Conservation (phyloP, 805 yeast species). For the Naumovozyma baii region DNA sequence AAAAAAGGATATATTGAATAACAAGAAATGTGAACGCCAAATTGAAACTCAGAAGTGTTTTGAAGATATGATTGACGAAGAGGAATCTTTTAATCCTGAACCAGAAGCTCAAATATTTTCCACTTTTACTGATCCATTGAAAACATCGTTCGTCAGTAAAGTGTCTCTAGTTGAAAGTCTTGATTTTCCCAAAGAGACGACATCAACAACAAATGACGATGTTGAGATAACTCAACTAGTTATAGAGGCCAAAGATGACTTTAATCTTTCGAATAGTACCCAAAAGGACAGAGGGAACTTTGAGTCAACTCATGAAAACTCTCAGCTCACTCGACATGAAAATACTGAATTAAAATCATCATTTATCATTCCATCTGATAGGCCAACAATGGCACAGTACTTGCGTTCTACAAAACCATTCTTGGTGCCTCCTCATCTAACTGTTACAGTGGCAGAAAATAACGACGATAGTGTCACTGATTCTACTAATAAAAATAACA, state of each 20-base stretch:
- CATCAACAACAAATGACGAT: too few species aligned
- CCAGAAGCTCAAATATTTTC: neutral
- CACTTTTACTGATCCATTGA: neutral
- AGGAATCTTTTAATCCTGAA: neutral
- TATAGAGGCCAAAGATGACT: too few species aligned
- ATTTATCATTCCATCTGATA: neutral
- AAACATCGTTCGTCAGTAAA: neutral
- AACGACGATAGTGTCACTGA: neutral
- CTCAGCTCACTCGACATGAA: neutral
- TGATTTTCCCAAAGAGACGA: neutral
- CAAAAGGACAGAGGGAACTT: too few species aligned
- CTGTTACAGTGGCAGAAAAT: neutral
- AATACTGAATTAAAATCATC: neutral
- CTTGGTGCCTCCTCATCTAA: conserved; percentile 2
- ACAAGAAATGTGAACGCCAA: too few species aligned
- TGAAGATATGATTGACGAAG: neutral
- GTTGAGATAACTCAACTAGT: too few species aligned
- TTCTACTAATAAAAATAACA: neutral
- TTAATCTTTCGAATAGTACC: too few species aligned
- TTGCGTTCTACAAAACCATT: conserved; percentile 34
- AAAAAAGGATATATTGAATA: too few species aligned
- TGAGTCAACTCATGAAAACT: neutral
- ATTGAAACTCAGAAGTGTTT: neutral
- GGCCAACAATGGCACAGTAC: conserved; percentile 36
- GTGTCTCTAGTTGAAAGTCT: neutral